phyloP scores from a whole-genome alignment of 1,284 basidiomycete genomes.

The Phlebopus sp. region DNA sequence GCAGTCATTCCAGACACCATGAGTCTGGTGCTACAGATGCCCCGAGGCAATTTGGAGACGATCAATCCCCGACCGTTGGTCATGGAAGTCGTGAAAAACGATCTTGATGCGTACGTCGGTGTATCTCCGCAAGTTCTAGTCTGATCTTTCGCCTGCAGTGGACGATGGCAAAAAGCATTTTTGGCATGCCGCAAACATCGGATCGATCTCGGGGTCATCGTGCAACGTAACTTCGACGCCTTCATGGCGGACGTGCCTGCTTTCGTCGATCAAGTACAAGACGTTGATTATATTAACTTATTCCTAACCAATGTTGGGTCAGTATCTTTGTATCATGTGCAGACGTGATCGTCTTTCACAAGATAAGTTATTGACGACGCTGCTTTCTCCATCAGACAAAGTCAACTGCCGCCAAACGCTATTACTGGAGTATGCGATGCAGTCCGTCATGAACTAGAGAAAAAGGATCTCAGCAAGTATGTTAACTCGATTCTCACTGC shows the following conservation, averaged over 20 bases:
- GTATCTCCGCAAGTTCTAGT: conserved; percentile 1
- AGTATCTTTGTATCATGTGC: conserved; percentile 26
- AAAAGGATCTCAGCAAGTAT: conserved; percentile 73
- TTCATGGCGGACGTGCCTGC: conserved; percentile 64
- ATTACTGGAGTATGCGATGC: conserved; percentile 79
- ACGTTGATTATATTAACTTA: conserved; percentile 92
- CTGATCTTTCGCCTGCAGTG: conserved; percentile 36
- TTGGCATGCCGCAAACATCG: conserved; percentile 90
- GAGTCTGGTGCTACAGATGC: conserved; percentile 95
- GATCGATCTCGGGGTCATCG: conserved; percentile 86
- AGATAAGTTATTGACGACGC: neutral
- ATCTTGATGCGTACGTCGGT: conserved; percentile 65
- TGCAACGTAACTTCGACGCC: conserved; percentile 71
- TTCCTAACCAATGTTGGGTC: conserved; percentile 87
- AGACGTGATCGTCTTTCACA: neutral
- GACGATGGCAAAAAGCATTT: conserved; percentile 83
- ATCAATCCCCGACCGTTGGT: conserved; percentile 92
- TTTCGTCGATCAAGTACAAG: conserved; percentile 84
- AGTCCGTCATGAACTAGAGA: conserved; percentile 73
- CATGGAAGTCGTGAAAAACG: conserved; percentile 74
- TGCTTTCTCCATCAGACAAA: conserved; percentile 39
- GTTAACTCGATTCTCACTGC: conserved; percentile 91
- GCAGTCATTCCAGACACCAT: conserved; percentile 83
- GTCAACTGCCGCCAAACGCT: conserved; percentile 51
- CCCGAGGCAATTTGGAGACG: conserved; percentile 94